phyloP scores from a whole-genome alignment of 305 asterid species.

The Rubia balearica region DNA sequence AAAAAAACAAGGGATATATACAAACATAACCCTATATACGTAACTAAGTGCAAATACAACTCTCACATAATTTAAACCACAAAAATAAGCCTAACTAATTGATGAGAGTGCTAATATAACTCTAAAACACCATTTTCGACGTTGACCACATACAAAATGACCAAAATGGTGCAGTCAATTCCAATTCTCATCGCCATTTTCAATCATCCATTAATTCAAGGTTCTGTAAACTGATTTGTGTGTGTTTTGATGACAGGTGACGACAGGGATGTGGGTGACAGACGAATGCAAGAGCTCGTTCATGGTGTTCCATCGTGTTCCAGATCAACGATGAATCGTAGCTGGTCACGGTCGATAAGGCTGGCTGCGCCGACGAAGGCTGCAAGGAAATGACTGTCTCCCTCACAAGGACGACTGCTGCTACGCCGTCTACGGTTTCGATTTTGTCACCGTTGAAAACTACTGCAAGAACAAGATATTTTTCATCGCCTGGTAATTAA shows the following conservation, averaged over 20 bases:
- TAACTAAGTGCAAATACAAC: too few species aligned
- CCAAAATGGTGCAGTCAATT: conserved; percentile 50
- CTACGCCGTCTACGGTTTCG: conserved; percentile 78
- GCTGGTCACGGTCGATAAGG: conserved; percentile 68
- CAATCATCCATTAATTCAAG: too few species aligned
- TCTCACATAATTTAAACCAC: too few species aligned
- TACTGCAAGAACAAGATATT: conserved; percentile 91
- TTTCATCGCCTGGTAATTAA: conserved; percentile 77
- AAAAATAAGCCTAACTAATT: too few species aligned
- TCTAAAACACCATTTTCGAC: too few species aligned
- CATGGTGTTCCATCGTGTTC: conserved; percentile 84
- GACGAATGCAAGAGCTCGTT: conserved; percentile 77
- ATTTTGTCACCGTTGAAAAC: conserved; percentile 75
- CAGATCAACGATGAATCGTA: conserved; percentile 63
- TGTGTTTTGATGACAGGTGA: conserved; percentile 43
- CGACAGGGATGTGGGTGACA: conserved; percentile 84
- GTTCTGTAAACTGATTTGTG: neutral
- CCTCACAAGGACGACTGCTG: conserved; percentile 84
- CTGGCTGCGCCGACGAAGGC: conserved; percentile 63
- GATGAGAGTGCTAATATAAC: too few species aligned
- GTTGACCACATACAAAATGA: too few species aligned
- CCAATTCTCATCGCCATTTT: too few species aligned
- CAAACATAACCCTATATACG: too few species aligned
- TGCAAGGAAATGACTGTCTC: conserved; percentile 69
- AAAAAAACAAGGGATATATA: too few species aligned